These are phyloP conservation scores for Solanum boliviense DNA, from an alignment of 257 asterid genomes.

Conservation along the genomic window DNA sequence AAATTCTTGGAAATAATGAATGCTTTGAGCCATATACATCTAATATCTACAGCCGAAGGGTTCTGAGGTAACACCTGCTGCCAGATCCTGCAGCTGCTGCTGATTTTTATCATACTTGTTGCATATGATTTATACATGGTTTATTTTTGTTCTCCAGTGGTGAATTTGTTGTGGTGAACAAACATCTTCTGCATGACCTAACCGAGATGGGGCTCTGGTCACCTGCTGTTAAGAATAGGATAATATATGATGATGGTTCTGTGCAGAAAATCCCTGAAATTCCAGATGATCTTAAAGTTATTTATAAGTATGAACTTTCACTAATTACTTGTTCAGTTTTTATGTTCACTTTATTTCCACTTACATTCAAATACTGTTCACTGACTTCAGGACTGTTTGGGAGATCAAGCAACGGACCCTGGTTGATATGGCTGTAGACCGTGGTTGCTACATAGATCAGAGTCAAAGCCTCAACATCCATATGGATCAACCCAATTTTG, in stretches of 20 bases:
- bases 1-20: constrained; percentile 95
- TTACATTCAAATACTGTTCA: constrained; percentile 1
- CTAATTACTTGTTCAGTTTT: neutral
- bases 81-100: neutral
- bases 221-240: constrained; percentile 67
- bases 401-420: constrained; percentile 74
- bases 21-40: constrained; percentile 98
- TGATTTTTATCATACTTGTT: neutral
- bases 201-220: constrained; percentile 96
- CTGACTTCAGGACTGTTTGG: constrained; percentile 71
- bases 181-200: constrained; percentile 85
- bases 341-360: neutral
- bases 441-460: constrained; percentile 93
- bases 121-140: neutral
- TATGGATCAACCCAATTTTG: constrained; percentile 86
- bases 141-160: constrained; percentile 38
- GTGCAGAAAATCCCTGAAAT: constrained; percentile 73
- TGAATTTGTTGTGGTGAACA: constrained; percentile 96
- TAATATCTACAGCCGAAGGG: constrained; percentile 88
- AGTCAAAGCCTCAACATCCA: constrained; percentile 94
- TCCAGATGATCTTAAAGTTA: constrained; percentile 56
- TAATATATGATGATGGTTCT: constrained; percentile 83
- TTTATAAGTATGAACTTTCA: constrained; percentile 62
- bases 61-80: constrained; percentile 45
- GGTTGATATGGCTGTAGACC: constrained; percentile 97